Base-by-base conservation (phyloP, 1,284 basidiomycete genomes). In the Moesziomyces sp. region DNA sequence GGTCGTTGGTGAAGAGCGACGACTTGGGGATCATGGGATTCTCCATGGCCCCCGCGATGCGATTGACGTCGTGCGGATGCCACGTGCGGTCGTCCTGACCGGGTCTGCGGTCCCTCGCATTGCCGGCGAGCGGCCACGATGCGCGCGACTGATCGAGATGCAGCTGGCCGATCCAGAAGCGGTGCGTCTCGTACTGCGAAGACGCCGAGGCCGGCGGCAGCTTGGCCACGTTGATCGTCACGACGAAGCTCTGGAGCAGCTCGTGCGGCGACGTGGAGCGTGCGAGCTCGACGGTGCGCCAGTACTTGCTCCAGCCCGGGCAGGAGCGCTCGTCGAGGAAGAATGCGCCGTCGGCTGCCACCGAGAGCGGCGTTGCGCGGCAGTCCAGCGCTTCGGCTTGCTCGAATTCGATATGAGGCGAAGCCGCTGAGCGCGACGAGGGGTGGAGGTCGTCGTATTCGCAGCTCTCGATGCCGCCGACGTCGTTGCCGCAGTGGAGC, bases 141-240 rank as follows among this genome's bases (percentile, higher is more conserved):
- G 75, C 75, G 3, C 79, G 69, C 16, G 57, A 54, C 24, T 70
- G 33, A 7, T 56, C 38, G 11, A 76, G 53, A 35, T 58, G 54
- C 35, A 80, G 43, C 23, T 80, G 72, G 4, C 62, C 79, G 26
- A 79, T 56, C 79, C 79, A 80, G 58, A 73, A 80, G 5, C 58
- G 63, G 24, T 66, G 43, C 11, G 23, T 3, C 11, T 65, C 52
- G 42, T 55, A 21, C 16, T 40, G 46, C 11, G 46, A 52, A 11
- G 14, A 28, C 23, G n/a, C n/a, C 35, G 9, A 30, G 26, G 14
- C 9, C 19, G 40, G 50, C 38, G 33, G 7, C 14, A 51, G 40
- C 33, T 56, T 59, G 46, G 54, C 52, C 33, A 67, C 51, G n/a
- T 49, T 57, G 33, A 70, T 54, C 2, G 59, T 61, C 38, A 74